Evolutionary conservation across 768 basidiomycete genomes (phyloP).

Genomic region (Trametes gibbosa): DNA sequence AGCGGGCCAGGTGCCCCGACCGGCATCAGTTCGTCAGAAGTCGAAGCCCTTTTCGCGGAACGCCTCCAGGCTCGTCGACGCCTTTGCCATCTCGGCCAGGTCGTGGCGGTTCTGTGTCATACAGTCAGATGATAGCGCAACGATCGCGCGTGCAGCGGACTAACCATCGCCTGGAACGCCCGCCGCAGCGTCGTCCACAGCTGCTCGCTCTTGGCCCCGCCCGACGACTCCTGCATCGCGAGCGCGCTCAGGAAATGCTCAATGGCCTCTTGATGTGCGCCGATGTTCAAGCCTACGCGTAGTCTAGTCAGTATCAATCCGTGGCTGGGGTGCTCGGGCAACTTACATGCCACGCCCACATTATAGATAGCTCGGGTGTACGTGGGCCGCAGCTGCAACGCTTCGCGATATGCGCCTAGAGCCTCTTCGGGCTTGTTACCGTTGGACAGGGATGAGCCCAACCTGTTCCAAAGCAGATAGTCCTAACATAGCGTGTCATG

Average conservation of each 20-base stretch:
- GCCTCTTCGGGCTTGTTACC: slow-evolving; percentile 94
- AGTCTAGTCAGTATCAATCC: slow-evolving; percentile 4
- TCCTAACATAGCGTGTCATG: slow-evolving; percentile 46
- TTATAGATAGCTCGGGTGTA: slow-evolving; percentile 98
- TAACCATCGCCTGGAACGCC: slow-evolving; percentile 77
- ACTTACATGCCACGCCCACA: slow-evolving; percentile 94
- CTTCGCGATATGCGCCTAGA: slow-evolving; percentile 84
- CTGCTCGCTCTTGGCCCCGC: slow-evolving; percentile 73
- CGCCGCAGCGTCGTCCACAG: slow-evolving; percentile 89
- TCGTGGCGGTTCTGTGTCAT: slow-evolving; percentile 67
- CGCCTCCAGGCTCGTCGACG: slow-evolving; percentile 58
- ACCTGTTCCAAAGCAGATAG: slow-evolving; percentile 92
- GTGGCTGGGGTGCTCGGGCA: not conserved
- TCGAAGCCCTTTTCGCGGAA: slow-evolving; percentile 90
- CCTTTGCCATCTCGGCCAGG: slow-evolving; percentile 72
- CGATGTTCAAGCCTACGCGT: slow-evolving; percentile 84
- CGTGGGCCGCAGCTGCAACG: slow-evolving; percentile 85
- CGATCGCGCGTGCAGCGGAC: slow-evolving; percentile 21
- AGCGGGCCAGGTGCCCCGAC: not conserved
- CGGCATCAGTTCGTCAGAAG: slow-evolving; percentile 47
- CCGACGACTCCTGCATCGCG: slow-evolving; percentile 68
- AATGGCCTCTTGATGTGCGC: slow-evolving; percentile 91
- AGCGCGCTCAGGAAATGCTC: slow-evolving; percentile 92
- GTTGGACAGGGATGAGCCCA: slow-evolving; percentile 93
- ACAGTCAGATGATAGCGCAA: slow-evolving; percentile 1